These are phyloP conservation scores for Neopestalotiopsis sp. DNA, from an alignment of 2,329 filamentous ascomycete genomes.

Conservation along the genomic window DNA sequence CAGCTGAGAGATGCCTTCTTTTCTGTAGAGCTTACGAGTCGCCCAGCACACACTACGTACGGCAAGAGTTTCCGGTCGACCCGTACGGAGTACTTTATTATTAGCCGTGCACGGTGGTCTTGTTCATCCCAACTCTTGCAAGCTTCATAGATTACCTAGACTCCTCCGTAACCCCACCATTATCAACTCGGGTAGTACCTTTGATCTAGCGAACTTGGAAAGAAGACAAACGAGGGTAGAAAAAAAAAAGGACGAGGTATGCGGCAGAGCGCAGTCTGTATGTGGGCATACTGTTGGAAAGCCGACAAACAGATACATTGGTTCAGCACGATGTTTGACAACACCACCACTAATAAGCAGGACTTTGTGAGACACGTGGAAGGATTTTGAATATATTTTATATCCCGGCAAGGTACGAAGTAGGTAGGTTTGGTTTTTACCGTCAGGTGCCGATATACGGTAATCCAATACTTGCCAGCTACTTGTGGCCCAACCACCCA, in stretches of 20 bases:
- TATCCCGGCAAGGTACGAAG: no score
- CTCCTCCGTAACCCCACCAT: not conserved
- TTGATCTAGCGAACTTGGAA: not conserved
- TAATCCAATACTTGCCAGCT: not conserved
- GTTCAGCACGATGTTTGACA: no score
- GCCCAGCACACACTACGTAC: not conserved
- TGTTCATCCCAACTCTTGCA: conserved; percentile 1
- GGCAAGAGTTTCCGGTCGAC: not conserved
- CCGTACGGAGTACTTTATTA: conserved; percentile 3
- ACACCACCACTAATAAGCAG: no score
- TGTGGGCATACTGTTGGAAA: no score
- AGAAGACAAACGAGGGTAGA: not conserved
- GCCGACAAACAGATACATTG: no score
- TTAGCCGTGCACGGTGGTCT: not conserved
- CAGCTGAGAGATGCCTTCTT: not conserved
- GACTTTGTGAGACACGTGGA: no score
- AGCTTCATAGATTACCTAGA: not conserved
- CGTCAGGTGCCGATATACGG: not conserved
- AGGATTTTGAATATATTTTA: no score
- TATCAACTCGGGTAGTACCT: not conserved
- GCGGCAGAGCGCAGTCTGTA: no score
- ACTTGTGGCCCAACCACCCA: not conserved
- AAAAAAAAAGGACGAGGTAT: not conserved
- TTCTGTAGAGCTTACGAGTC: not conserved
- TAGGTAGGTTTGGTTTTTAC: not conserved